A percentile compares a stretch with the other conserved stretches of the same genome.
phyloP scores from a whole-genome alignment of 2,329 filamentous ascomycete species.

The Sporothrix globosa region DNA sequence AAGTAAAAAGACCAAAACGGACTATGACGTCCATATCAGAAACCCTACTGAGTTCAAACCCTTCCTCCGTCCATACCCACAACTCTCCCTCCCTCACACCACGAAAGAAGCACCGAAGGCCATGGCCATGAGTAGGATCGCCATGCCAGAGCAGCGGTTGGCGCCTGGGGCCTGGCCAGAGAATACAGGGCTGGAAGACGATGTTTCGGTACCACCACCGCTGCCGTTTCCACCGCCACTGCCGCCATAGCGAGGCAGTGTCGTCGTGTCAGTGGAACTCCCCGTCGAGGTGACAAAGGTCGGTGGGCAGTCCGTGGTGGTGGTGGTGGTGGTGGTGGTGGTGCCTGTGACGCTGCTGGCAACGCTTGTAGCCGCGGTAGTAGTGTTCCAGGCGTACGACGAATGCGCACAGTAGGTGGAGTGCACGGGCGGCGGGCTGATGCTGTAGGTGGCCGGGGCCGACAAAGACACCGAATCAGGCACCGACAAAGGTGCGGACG shows the following conservation, averaged over 20 bases:
- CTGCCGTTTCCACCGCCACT: neutral
- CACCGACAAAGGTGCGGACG: too few species aligned
- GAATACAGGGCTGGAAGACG: slow-evolving; percentile 3
- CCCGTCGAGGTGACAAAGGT: slow-evolving; percentile 11
- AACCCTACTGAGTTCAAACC: neutral
- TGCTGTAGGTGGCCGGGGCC: neutral
- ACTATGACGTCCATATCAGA: neutral
- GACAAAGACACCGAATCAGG: neutral
- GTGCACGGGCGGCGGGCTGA: neutral
- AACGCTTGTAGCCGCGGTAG: neutral
- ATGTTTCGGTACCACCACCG: neutral
- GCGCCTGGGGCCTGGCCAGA: slow-evolving; percentile 5
- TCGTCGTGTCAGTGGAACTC: neutral
- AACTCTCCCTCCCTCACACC: neutral
- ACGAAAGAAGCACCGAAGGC: slow-evolving; percentile 15
- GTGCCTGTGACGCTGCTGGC: neutral
- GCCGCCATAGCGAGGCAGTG: slow-evolving; percentile 5
- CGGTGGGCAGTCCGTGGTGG: neutral
- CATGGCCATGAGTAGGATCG: slow-evolving; percentile 9
- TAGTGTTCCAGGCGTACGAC: slow-evolving; percentile 20
- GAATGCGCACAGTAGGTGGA: slow-evolving; percentile 8
- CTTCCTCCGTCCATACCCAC: neutral
- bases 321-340: neutral
- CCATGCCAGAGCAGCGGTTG: neutral
- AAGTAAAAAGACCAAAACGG: neutral